Percentiles rank a stretch among this genome's conserved stretches.
Conservation (phyloP, 2,329 filamentous ascomycete species). For the Penicillium frequentans region DNA sequence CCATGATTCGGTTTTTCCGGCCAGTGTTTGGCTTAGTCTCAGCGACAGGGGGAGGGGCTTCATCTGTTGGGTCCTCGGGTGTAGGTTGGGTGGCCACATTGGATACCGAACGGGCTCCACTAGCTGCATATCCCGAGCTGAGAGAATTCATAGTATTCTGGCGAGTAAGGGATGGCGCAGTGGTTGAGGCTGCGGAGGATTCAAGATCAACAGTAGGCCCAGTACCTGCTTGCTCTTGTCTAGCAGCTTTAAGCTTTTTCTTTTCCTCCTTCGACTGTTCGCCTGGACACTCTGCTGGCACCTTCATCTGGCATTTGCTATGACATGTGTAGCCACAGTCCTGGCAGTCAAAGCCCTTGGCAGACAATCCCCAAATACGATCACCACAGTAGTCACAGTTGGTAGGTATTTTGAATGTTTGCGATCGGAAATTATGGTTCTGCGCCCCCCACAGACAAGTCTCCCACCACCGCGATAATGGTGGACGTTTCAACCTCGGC, state of each 20-base stretch:
- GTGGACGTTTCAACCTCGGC: conserved; percentile 92
- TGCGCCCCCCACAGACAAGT: conserved; percentile 90
- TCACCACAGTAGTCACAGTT: conserved; percentile 97
- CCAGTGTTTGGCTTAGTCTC: conserved; percentile 28
- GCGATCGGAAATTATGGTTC: conserved; percentile 97
- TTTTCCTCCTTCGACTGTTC: conserved; percentile 92
- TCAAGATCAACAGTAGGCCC: conserved; percentile 39
- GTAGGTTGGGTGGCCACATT: conserved; percentile 55
- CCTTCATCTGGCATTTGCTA: conserved; percentile 99
- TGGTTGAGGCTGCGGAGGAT: conserved; percentile 46
- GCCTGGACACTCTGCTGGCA: conserved; percentile 91
- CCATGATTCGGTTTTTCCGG: conserved; percentile 72
- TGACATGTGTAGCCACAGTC: conserved; percentile 98
- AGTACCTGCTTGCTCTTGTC: conserved; percentile 75
- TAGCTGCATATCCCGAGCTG: conserved; percentile 82
- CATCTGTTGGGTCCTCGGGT: conserved; percentile 49
- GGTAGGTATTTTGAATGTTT: conserved; percentile 98
- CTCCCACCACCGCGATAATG: conserved; percentile 86
- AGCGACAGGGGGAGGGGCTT: conserved; percentile 38
- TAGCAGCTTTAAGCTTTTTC: conserved; percentile 85
- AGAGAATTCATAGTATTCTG: conserved; percentile 89
- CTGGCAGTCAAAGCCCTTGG: conserved; percentile 93
- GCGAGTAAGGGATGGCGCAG: conserved; percentile 68
- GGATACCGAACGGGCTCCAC: conserved; percentile 73
- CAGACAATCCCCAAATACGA: conserved; percentile 93